phyloP scores from a whole-genome alignment of 225 moss, liverwort and hornwort species.

The Physcomitrellopsis africana region DNA sequence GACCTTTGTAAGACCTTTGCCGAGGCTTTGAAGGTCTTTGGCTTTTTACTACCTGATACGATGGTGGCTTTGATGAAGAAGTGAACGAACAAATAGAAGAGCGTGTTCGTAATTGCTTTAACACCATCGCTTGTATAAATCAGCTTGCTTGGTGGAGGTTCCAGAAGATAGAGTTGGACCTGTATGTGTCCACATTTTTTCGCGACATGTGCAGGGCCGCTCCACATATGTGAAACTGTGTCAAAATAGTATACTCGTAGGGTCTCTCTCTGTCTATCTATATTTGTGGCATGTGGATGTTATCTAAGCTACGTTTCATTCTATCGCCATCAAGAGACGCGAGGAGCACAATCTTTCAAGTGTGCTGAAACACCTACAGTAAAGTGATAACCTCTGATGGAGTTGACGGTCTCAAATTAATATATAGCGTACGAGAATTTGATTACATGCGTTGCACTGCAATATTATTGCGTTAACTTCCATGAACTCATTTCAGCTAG shows the following conservation, averaged over 20 bases:
- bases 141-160: slow-evolving; percentile 5
- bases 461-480: no score
- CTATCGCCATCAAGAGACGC: slow-evolving; percentile 1
- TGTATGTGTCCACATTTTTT: slow-evolving; percentile 17
- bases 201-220: not conserved
- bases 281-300: slow-evolving; percentile 30
- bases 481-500: no score
- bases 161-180: not conserved
- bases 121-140: slow-evolving; percentile 7
- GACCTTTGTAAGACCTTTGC: slow-evolving; percentile 1
- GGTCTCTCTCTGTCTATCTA: slow-evolving; percentile 20
- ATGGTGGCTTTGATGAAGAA: slow-evolving; percentile 38
- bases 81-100: not conserved
- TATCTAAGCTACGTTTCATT: slow-evolving; percentile 31
- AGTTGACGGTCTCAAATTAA: no score
- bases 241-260: not conserved
- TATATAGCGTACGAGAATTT: no score
- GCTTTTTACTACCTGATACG: slow-evolving; percentile 31
- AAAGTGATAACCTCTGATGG: no score
- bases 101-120: slow-evolving; percentile 21
- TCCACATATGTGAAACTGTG: slow-evolving; percentile 6
- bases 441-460: no score
- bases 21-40: slow-evolving; percentile 1
- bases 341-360: not conserved
- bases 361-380: not conserved